Base-by-base conservation (phyloP, 148 eudicot species). In the Agrostemma githago region DNA sequence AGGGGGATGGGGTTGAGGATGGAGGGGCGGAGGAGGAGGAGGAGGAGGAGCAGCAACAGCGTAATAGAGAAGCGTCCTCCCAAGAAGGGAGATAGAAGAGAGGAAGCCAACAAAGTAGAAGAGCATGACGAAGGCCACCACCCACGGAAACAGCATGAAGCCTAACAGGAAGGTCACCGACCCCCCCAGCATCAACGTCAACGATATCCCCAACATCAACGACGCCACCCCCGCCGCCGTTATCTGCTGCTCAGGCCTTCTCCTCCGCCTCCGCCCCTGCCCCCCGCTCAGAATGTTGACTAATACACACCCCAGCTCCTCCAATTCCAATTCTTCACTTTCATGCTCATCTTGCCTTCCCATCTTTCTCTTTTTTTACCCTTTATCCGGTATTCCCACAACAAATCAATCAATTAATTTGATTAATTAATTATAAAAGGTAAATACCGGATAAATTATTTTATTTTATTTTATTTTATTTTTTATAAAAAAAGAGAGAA, bases 101-200 rank as follows among this genome's bases (percentile, higher is more conserved):
- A 95, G 86, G 16, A 92, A 65, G 19, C 96, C 99, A 16, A 90
- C 97, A 76, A 95, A 80, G 68, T 95, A 95, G 64, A 95, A 83
- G 11, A 90, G 81, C 86, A 95, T 82, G 56, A 90, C 92, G 57
- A 92, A 72, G 0, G 93, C 97, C 0, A 95, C 78, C 3, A 92
- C 99, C 99, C 97, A 95, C 1, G 99, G 99, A 87, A 96, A 85
- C 89, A 92, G 77, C 84, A 96, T 48, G 68, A 96, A 90, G 15
- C 99, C 99, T 0, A 96, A 81, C 11, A 90, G 89, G 66, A 95
- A 95, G 10, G 99, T 96, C 1, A 96, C 88, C 17, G 94, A 96
- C 19, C 99, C 99, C 78, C 99, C 90, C 0, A 96, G 72, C 99
- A 96, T 96, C 83, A 96, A 21, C 8, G 99, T 79, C 61, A 92